phyloP scores from a whole-genome alignment of 495 filamentous ascomycete genomes.

The Trichoderma orchidacearum region DNA sequence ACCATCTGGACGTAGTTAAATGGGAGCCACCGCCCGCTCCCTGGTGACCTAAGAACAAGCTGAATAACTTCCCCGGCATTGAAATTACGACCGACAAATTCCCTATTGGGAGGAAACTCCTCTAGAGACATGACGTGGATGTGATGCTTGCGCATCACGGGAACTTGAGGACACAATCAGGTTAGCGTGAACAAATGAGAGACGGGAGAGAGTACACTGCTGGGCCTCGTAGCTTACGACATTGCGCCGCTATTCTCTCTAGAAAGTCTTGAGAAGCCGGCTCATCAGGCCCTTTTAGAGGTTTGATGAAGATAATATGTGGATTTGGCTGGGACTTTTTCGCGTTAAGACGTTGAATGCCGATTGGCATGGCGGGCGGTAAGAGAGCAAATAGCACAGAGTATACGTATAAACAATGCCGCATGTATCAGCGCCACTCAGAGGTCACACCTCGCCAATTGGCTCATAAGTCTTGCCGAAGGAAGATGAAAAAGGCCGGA shows the following conservation, averaged over 20 bases:
- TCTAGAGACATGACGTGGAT: slow-evolving; percentile 61
- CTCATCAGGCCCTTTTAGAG: slow-evolving; percentile 45
- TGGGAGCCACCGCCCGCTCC: slow-evolving; percentile 52
- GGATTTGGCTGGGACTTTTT: slow-evolving; percentile 51
- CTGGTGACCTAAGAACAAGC: slow-evolving; percentile 53
- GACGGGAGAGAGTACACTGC: background rate
- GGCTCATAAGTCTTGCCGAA: too few relatives aligned
- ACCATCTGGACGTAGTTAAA: slow-evolving; percentile 72
- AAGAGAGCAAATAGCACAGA: too few relatives aligned
- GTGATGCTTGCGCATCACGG: slow-evolving; percentile 57
- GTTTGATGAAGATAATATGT: slow-evolving; percentile 64
- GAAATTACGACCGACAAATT: slow-evolving; percentile 71
- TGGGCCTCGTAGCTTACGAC: slow-evolving; percentile 22
- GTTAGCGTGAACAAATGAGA: background rate
- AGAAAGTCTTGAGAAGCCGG: slow-evolving; percentile 53
- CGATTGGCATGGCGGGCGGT: slow-evolving; percentile 43
- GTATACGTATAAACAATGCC: too few relatives aligned
- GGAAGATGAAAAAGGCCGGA: too few relatives aligned
- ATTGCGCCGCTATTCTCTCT: slow-evolving; percentile 65
- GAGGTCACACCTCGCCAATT: too few relatives aligned
- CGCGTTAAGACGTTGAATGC: slow-evolving; percentile 54
- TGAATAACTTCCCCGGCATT: slow-evolving; percentile 77
- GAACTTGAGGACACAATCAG: slow-evolving; percentile 25
- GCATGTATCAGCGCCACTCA: too few relatives aligned
- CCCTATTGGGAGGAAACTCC: slow-evolving; percentile 58